Evolutionary conservation across 805 yeast species (phyloP).

Genomic region (Candida chilensis): DNA sequence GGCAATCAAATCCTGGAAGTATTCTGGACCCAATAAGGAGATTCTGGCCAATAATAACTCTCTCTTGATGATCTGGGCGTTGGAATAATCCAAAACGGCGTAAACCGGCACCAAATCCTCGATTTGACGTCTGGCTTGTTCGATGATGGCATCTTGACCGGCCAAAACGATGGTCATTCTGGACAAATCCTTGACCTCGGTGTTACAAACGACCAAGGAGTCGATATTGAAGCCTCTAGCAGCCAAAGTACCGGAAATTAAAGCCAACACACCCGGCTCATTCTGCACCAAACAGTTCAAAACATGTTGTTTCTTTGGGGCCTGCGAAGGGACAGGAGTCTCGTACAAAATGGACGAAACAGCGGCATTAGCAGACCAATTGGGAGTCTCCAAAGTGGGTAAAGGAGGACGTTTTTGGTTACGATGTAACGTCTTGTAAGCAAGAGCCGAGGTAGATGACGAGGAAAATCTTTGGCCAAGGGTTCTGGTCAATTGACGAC

Average conservation of each 20-base stretch:
- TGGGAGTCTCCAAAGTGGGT: conserved; percentile 89
- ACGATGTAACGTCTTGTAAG: conserved; percentile 86
- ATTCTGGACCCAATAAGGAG: conserved; percentile 94
- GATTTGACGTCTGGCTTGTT: conserved; percentile 96
- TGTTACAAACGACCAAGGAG: conserved; percentile 91
- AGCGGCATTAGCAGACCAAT: conserved; percentile 94
- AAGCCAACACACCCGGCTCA: conserved; percentile 95
- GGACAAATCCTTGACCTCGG: conserved; percentile 90
- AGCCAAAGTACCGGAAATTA: conserved; percentile 91
- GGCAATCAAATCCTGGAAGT: conserved; percentile 87
- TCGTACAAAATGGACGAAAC: conserved; percentile 93
- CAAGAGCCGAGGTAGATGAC: conserved; percentile 87
- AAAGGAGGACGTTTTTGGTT: conserved; percentile 81
- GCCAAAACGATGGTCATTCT: conserved; percentile 94
- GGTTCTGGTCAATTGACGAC: no score
- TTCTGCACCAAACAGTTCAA: conserved; percentile 95
- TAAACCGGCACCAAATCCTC: conserved; percentile 98
- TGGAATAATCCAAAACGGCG: conserved; percentile 91
- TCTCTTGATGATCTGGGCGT: conserved; percentile 82
- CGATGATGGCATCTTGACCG: conserved; percentile 94
- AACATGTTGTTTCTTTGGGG: conserved; percentile 76
- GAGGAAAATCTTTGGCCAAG: no score
- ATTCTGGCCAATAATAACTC: conserved; percentile 89
- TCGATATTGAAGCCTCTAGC: conserved; percentile 98
- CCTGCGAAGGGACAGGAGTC: conserved; percentile 58